Percentiles rank a stretch among this genome's conserved stretches.
These are phyloP conservation scores for Ichthyophthirius multifiliis DNA, from an alignment of 169 alveolate species.

Conservation along the genomic window DNA sequence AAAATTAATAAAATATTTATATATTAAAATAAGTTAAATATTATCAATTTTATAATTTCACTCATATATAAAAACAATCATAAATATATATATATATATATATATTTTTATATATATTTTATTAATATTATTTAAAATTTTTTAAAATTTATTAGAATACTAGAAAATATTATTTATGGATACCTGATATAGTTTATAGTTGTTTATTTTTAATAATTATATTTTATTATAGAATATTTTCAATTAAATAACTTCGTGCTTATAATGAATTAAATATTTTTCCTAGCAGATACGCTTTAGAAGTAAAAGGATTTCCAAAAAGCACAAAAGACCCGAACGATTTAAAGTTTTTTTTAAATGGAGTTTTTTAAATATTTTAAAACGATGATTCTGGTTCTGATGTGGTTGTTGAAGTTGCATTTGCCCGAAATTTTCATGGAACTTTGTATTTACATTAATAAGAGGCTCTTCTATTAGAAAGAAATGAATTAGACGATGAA, in stretches of 20 bases:
- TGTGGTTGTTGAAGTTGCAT: background rate
- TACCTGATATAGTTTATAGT: background rate
- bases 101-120: too few species aligned
- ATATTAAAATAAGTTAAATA: too few species aligned
- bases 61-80: too few species aligned
- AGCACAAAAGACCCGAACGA: background rate
- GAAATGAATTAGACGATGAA: background rate
- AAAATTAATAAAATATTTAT: too few species aligned
- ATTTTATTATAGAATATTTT: too few species aligned
- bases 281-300: background rate
- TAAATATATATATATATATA: too few species aligned
- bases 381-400: background rate
- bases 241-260: background rate
- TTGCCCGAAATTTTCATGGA: background rate
- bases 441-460: too few species aligned
- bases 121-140: too few species aligned
- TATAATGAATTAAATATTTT: too few species aligned
- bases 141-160: background rate
- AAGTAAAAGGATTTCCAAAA: background rate
- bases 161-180: background rate
- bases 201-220: too few species aligned
- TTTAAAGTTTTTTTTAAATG: background rate
- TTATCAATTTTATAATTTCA: too few species aligned
- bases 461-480: background rate
- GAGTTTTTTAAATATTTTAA: too few species aligned